Evolutionary conservation across 2,329 filamentous ascomycete species (phyloP), one percentile per base, ranked within the genome.

Genomic region (Alternaria triticina): DNA sequence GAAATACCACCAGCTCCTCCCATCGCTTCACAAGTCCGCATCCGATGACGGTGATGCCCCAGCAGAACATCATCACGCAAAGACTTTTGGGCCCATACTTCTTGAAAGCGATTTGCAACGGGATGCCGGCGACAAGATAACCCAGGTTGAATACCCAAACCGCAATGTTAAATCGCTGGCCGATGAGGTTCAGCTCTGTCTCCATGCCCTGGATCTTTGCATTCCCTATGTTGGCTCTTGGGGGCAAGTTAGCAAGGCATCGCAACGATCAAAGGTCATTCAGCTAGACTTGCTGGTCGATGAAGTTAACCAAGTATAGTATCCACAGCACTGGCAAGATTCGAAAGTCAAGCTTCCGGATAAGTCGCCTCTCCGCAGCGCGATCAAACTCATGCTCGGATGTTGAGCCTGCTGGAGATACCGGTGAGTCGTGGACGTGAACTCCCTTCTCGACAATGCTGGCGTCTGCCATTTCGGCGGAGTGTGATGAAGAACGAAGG

Each of bases 101-200:
- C 64, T 80, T 78, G 64, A 80, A 77, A 1, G 70, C 64, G 13
- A 80, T 72, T 45, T 72, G 77, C 13, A 75, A 59, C 0, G 78
- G 77, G 9, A 80, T 69, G 6, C 77, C 78, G 55, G 74, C 78
- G 28, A 78, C 64, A 9, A 80, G 69, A 51, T 80, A 80, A 5
- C 76, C 75, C 7, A 81, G 67, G 23, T 78, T 79, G 70, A 81
- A 80, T n/a, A 77, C 73, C 71, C 74, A 77, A 20, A 79, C 74
- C 11, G 72, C 72, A 44, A 80, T 76, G 62, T 80, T 81, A 74
- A 77, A 81, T 8, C 74, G 65, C 54, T 79, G 76, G 17, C 75
- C 75, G 40, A 71, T 70, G 43, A 81, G 73, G 25, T 76, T 51
- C 12, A 81, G 67, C 54, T 79, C 75, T 27, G 73, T 71, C 28